Conservation (phyloP, 768 basidiomycete species). For the Antrodiella citrinella region DNA sequence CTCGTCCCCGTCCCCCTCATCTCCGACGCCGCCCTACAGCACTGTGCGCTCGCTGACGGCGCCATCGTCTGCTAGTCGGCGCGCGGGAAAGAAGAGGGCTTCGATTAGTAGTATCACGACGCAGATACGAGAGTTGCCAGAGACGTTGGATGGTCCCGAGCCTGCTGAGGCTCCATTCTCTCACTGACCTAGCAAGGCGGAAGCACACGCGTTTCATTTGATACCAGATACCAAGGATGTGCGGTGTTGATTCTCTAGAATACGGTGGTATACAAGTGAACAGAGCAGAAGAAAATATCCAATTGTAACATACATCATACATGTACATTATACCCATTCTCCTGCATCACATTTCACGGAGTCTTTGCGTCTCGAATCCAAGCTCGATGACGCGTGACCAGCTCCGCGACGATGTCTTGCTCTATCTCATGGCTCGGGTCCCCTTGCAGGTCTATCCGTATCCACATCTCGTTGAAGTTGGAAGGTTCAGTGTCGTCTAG, state of each 20-base stretch:
- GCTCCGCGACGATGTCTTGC: conserved; percentile 75
- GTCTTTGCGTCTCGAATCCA: conserved; percentile 43
- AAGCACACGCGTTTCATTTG: too few relatives aligned
- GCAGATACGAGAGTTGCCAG: neutral
- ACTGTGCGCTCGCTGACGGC: too few relatives aligned
- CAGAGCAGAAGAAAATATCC: neutral
- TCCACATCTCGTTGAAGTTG: conserved; percentile 50
- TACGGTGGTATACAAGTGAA: neutral
- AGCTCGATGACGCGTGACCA: conserved; percentile 61
- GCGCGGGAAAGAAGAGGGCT: neutral
- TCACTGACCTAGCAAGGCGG: too few relatives aligned
- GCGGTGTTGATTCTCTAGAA: too few relatives aligned
- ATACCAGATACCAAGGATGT: too few relatives aligned
- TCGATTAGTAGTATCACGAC: neutral
- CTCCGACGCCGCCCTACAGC: too few relatives aligned
- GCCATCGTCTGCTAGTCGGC: too few relatives aligned
- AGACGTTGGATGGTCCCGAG: too few relatives aligned
- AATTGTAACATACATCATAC: neutral
- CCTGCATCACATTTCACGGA: neutral
- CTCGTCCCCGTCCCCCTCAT: neutral
- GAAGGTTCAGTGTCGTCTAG: conserved; percentile 3
- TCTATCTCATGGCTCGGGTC: conserved; percentile 72
- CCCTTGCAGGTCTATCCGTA: conserved; percentile 41
- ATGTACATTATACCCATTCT: neutral
- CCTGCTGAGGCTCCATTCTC: too few relatives aligned